Evolutionary conservation across 2,329 filamentous ascomycete species (phyloP).

Genomic region (Phaeomoniella chlamydospora): DNA sequence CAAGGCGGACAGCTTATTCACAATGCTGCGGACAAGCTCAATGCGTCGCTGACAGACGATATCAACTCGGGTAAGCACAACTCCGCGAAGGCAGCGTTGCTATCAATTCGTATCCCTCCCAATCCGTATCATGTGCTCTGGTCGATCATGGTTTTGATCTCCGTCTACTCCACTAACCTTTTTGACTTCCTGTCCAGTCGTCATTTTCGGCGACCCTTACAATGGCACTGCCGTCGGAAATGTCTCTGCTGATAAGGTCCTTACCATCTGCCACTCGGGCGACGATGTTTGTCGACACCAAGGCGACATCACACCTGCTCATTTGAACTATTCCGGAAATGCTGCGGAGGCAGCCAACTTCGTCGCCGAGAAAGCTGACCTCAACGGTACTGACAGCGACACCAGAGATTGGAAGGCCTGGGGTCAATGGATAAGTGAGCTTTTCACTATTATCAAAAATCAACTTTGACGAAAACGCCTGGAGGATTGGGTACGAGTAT

Average conservation of each 20-base stretch:
- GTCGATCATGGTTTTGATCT: background rate
- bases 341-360: background rate
- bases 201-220: constrained; percentile 17
- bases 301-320: background rate
- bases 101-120: no score
- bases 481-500: no score
- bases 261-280: background rate
- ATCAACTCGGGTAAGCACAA: constrained; percentile 2
- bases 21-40: constrained; percentile 23
- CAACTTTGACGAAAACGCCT: no score
- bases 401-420: no score
- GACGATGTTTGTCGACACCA: background rate
- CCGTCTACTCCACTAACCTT: background rate
- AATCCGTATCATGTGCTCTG: no score
- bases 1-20: constrained; percentile 29
- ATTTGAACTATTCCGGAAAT: background rate
- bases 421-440: no score
- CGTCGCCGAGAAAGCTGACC: background rate
- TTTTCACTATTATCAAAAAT: no score
- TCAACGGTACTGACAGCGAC: no score
- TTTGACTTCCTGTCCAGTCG: constrained; percentile 10
- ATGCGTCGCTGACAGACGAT: constrained; percentile 11
- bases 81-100: no score
- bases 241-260: constrained; percentile 9
- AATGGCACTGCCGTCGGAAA: constrained; percentile 11